phyloP scores from a whole-genome alignment of 2,329 filamentous ascomycete genomes.

The Macroventuria anomochaeta region DNA sequence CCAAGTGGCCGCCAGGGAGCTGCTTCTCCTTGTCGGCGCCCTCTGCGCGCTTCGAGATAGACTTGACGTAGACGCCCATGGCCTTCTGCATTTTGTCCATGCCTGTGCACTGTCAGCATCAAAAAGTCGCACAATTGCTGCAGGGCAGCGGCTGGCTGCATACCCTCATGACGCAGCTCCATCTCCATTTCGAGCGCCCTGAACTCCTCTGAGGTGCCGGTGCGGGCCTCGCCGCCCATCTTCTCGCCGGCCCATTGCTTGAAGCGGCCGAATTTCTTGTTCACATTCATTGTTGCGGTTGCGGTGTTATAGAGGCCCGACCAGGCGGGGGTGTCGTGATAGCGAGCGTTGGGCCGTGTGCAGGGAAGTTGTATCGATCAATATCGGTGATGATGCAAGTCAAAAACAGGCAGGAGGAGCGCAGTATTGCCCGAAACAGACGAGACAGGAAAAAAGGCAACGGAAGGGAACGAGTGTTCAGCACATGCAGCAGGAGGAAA shows the following conservation, averaged over 20 bases:
- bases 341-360: constrained; percentile 21
- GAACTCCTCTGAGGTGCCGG: constrained; percentile 87
- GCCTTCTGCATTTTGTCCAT: constrained; percentile 89
- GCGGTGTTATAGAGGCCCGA: constrained; percentile 11
- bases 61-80: constrained; percentile 86
- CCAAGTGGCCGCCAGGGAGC: constrained; percentile 78
- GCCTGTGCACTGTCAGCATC: constrained; percentile 59
- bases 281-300: constrained; percentile 62
- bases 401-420: constrained; percentile 23
- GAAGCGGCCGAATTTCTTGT: constrained; percentile 92
- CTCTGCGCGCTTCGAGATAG: constrained; percentile 82
- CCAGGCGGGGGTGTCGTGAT: constrained; percentile 25
- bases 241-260: constrained; percentile 98
- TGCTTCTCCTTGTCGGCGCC: constrained; percentile 88
- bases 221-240: constrained; percentile 92
- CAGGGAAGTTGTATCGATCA: constrained; percentile 24
- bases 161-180: constrained; percentile 86
- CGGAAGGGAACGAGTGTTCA: constrained; percentile 3
- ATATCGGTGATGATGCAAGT: constrained; percentile 19
- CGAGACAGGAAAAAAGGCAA: constrained; percentile 5
- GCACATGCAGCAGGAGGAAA: constrained; percentile 7
- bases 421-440: constrained; percentile 5
- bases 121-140: neutral
- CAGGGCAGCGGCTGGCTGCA: constrained; percentile 11
- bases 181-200: constrained; percentile 89